Evolutionary conservation across 1,284 basidiomycete species (phyloP).

Genomic region (Rhodotorula sp.): DNA sequence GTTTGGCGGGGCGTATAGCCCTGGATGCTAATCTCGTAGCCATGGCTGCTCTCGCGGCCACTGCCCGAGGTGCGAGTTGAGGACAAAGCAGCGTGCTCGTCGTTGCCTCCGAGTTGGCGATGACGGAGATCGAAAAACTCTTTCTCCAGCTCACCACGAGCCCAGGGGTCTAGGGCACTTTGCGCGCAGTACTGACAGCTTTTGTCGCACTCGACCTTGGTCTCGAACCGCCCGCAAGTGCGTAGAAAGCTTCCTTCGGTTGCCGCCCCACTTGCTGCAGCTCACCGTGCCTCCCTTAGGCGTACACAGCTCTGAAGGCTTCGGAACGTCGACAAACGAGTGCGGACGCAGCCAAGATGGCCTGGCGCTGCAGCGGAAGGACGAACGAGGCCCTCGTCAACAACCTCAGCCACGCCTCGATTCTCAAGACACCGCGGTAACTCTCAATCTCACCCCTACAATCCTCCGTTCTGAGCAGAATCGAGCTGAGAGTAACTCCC

Average conservation of each 20-base stretch:
- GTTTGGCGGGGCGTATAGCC: neutral
- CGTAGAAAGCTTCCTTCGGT: neutral
- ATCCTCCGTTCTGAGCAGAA: neutral
- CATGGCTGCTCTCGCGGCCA: neutral
- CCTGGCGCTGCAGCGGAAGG: conserved; percentile 70
- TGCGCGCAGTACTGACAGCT: no score
- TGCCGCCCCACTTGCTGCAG: conserved; percentile 1
- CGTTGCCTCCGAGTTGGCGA: neutral
- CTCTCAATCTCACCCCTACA: neutral
- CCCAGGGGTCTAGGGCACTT: no score
- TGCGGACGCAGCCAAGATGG: conserved; percentile 57
- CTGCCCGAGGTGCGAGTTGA: neutral
- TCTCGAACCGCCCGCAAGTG: no score
- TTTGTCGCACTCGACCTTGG: no score
- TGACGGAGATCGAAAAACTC: neutral
- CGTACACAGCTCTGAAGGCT: no score
- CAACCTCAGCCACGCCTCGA: conserved; percentile 61
- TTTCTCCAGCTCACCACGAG: neutral
- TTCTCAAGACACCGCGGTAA: conserved; percentile 59
- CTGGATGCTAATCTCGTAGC: neutral
- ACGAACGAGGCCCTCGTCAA: conserved; percentile 68
- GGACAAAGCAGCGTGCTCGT: neutral
- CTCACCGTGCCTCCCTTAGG: no score
- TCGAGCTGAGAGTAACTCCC: neutral
- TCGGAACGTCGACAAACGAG: no score